Evolutionary conservation across 2,329 filamentous ascomycete species (phyloP), one percentile per base, ranked within the genome.

Genomic region (Colletotrichum sp.): DNA sequence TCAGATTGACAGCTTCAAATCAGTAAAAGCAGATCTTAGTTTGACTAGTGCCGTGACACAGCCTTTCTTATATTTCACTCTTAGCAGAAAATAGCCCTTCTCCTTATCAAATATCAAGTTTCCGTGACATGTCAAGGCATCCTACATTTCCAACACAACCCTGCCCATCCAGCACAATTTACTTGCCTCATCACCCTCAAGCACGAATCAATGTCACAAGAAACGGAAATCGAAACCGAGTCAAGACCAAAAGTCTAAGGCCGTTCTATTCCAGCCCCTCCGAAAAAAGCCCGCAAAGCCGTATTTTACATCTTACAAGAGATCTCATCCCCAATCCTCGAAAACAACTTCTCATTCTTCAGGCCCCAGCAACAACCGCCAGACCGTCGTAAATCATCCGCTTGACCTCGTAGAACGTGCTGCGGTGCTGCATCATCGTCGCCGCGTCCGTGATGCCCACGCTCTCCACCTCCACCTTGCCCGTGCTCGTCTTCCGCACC

Each of bases 311-410:
- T 52, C 44, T 52, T 52, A 22, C 44, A 52, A 44, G 29, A 22
- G n/a, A 49, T 69, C 12, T 61, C 22, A 8, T 32, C 16, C 12
- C n/a, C 16, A 44, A 61, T n/a, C 34, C 8, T 15, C 69, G 6
- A 6, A 36, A 15, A 71, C 19, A 27, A 5, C 27, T 15, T 7
- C n/a, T 39, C 22, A 2, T 19, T 8, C 29, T 29, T 65, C 19
- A 78, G n/a, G 77, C 77, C 8, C 77, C 77, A 6, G 94, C 94
- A 79, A 99, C 96, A 76, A 99, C 95, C 39, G 97, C 97, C 82
- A 99, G 86, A 11, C 95, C 96, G 79, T 98, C 95, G 83, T 99
- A 99, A 78, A 99, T 98, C 85, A 95, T 96, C 85, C 89, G 93
- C 86, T 95, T 95, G 12, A 99, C 96, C 69, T 95, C 95, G 82